phyloP scores from a whole-genome alignment of 192 early-diverging fungal species.

The Coemansia sp. region DNA sequence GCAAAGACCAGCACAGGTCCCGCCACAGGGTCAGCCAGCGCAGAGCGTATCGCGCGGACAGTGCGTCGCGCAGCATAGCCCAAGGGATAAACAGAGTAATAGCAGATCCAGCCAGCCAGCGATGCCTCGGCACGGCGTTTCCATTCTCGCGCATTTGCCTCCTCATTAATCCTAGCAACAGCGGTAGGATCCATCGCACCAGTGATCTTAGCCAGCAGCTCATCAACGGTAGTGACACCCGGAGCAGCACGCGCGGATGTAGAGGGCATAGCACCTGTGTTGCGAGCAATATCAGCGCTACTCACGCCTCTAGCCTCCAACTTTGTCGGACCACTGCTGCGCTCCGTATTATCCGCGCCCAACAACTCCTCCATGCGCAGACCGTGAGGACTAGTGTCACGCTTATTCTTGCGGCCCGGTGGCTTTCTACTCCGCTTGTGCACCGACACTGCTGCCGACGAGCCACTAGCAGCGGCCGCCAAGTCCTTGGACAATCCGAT shows the following conservation, averaged over 20 bases:
- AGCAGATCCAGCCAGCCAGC: slow-evolving; percentile 33
- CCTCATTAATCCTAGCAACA: background rate
- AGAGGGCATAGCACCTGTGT: background rate
- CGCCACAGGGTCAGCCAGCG: slow-evolving; percentile 13
- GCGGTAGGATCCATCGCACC: background rate
- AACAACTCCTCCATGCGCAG: slow-evolving; percentile 56
- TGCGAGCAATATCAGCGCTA: background rate
- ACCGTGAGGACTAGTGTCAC: slow-evolving; percentile 43
- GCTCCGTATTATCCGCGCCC: slow-evolving; percentile 10
- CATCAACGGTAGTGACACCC: background rate
- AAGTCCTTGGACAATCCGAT: background rate
- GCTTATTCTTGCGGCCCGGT: slow-evolving; percentile 14
- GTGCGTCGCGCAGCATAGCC: background rate
- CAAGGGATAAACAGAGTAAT: slow-evolving; percentile 32
- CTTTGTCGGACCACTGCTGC: background rate
- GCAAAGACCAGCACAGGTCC: slow-evolving; percentile 15
- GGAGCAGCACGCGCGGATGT: background rate
- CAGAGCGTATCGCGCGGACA: background rate
- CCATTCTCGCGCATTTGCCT: slow-evolving; percentile 21
- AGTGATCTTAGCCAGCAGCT: background rate
- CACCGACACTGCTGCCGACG: background rate
- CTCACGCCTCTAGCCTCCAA: background rate
- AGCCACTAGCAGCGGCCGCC: background rate
- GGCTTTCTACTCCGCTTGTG: slow-evolving; percentile 20
- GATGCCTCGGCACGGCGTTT: slow-evolving; percentile 18